Evolutionary conservation across 177 flowering plant species (phyloP).

Genomic region (Viscum album): DNA sequence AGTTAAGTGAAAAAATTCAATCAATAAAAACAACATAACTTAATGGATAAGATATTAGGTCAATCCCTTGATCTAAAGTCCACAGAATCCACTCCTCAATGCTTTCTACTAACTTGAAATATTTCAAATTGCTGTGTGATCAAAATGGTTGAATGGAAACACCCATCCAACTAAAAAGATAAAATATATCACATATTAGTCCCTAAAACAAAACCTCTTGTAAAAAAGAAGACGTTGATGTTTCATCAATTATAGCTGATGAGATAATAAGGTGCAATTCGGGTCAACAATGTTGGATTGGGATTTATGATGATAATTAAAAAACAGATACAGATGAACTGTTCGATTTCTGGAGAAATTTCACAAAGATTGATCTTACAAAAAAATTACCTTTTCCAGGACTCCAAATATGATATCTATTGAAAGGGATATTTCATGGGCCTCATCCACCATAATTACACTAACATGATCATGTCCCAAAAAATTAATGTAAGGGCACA

Average conservation of each 20-base stretch:
- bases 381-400: too few relatives aligned
- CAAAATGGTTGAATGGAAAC: neutral
- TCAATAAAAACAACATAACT: slow-evolving; percentile 34
- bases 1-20: neutral
- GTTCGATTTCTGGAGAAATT: neutral
- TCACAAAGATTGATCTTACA: slow-evolving; percentile 16
- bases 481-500: neutral
- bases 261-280: slow-evolving; percentile 79
- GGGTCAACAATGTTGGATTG: slow-evolving; percentile 89
- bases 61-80: slow-evolving; percentile 39
- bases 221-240: slow-evolving; percentile 67
- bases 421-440: slow-evolving; percentile 89
- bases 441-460: slow-evolving; percentile 98
- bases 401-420: too few relatives aligned
- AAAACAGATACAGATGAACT: neutral
- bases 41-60: slow-evolving; percentile 85
- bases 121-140: neutral
- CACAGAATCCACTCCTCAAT: slow-evolving; percentile 25
- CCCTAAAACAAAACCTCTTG: slow-evolving; percentile 37
- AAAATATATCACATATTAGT: slow-evolving; percentile 1
- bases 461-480: slow-evolving; percentile 24
- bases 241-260: slow-evolving; percentile 97
- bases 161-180: neutral
- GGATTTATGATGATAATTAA: slow-evolving; percentile 13
- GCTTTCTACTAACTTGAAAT: slow-evolving; percentile 33